These are phyloP conservation scores for Arthrobotrys iridis DNA, from an alignment of 2,329 filamentous ascomycete genomes.

Conservation along the genomic window DNA sequence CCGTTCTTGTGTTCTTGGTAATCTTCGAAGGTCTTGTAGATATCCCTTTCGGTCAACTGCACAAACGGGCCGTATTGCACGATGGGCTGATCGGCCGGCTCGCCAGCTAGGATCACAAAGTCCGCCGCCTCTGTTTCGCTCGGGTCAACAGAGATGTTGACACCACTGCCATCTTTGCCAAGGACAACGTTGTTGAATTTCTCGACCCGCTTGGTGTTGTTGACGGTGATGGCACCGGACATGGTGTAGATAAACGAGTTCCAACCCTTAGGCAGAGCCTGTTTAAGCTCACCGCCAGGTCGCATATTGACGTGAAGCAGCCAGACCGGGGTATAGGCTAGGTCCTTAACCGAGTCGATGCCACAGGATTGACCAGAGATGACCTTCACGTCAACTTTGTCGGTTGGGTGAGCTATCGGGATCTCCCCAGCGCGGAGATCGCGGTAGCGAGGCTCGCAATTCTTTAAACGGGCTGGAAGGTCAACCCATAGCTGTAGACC, in stretches of 20 bases:
- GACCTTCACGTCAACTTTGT: constrained; percentile 84
- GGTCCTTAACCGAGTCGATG: constrained; percentile 84
- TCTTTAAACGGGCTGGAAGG: constrained; percentile 81
- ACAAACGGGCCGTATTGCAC: constrained; percentile 89
- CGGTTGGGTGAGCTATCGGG: constrained; percentile 72
- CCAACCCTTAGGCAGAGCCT: constrained; percentile 81
- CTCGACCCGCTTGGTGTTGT: constrained; percentile 67
- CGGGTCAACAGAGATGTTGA: constrained; percentile 75
- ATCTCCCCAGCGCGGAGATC: constrained; percentile 84
- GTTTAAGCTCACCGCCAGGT: constrained; percentile 80
- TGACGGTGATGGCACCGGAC: constrained; percentile 75
- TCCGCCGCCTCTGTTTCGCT: constrained; percentile 70
- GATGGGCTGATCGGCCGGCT: constrained; percentile 80
- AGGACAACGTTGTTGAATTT: constrained; percentile 92
- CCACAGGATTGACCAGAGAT: constrained; percentile 87
- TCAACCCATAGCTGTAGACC: constrained; percentile 98
- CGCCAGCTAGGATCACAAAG: constrained; percentile 78
- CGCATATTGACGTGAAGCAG: constrained; percentile 82
- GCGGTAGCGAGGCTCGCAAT: constrained; percentile 89
- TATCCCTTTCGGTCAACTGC: constrained; percentile 75
- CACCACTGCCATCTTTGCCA: constrained; percentile 77
- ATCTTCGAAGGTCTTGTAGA: constrained; percentile 79
- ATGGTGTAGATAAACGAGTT: constrained; percentile 90
- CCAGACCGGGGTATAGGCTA: constrained; percentile 98
- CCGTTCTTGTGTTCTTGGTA: constrained; percentile 78